phyloP scores from a whole-genome alignment of 306 rosid genomes.

The Prunus kanzakura region DNA sequence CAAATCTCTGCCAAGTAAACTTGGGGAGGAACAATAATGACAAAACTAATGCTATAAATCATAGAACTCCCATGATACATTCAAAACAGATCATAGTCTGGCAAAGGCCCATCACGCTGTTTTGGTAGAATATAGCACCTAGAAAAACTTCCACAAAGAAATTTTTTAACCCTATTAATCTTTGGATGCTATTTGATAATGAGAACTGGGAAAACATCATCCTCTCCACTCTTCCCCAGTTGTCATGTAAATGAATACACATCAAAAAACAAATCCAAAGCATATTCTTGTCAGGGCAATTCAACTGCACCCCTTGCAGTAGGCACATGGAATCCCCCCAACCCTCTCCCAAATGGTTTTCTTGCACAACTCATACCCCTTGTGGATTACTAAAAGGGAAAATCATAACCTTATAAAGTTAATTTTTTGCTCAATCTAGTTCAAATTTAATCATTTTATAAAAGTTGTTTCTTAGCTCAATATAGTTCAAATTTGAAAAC shows the following conservation, averaged over 20 bases:
- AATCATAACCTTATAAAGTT: not conserved
- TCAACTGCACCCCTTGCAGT: not conserved
- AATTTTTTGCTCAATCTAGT: not conserved
- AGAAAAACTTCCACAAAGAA: not conserved
- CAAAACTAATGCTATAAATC: not conserved
- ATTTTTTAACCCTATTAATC: not conserved
- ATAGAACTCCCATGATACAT: not conserved
- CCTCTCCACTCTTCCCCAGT: not conserved
- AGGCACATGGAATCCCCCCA: not conserved
- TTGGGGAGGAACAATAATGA: not conserved
- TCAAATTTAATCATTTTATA: not conserved
- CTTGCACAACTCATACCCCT: not conserved
- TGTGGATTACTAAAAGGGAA: not conserved
- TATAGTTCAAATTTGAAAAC: not conserved
- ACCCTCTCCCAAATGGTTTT: not conserved
- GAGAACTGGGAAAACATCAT: not conserved
- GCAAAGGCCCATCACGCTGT: not conserved
- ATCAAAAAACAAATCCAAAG: not conserved
- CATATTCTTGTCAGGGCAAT: not conserved
- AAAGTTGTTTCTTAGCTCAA: not conserved
- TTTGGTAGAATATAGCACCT: not conserved
- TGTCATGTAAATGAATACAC: not conserved
- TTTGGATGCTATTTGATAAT: not conserved
- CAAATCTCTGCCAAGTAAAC: slow-evolving; percentile 1
- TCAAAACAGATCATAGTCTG: not conserved